These are phyloP conservation scores for Nymphaea thermarum DNA, from an alignment of 164 flowering plant genomes.

Conservation along the genomic window DNA sequence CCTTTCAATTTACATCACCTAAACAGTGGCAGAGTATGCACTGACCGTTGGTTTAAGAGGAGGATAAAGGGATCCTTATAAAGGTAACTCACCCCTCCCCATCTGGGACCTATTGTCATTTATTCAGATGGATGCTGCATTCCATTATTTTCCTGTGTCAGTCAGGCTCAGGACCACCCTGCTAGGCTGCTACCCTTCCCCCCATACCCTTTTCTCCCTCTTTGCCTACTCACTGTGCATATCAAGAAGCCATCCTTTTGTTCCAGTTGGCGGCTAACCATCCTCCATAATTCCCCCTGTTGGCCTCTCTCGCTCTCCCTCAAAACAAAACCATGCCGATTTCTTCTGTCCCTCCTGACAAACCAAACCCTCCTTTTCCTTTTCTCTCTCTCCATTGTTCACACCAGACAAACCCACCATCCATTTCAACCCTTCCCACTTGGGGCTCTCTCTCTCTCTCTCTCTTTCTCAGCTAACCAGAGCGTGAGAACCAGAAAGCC, in stretches of 20 bases:
- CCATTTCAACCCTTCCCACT: too few species aligned
- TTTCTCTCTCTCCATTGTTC: background rate
- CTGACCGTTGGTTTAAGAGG: background rate
- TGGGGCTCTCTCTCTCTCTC: background rate
- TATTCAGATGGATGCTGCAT: constrained; percentile 1
- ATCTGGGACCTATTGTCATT: background rate
- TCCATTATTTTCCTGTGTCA: background rate
- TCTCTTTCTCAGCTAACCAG: background rate
- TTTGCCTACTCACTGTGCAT: background rate
- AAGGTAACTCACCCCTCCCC: background rate
- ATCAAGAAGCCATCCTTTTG: background rate
- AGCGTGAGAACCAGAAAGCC: background rate
- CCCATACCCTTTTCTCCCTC: background rate
- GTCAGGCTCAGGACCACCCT: constrained; percentile 1
- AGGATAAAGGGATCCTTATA: background rate
- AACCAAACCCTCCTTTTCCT: background rate
- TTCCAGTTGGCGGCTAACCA: background rate
- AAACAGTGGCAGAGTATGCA: background rate
- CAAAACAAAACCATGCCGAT: background rate
- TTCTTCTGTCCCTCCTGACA: background rate
- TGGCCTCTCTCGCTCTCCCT: background rate
- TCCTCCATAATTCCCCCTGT: background rate
- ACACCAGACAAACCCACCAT: background rate
- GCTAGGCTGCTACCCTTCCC: background rate
- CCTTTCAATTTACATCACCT: background rate